Conservation (phyloP, 495 filamentous ascomycete species). For the Paragyromitra xinjiangensis region DNA sequence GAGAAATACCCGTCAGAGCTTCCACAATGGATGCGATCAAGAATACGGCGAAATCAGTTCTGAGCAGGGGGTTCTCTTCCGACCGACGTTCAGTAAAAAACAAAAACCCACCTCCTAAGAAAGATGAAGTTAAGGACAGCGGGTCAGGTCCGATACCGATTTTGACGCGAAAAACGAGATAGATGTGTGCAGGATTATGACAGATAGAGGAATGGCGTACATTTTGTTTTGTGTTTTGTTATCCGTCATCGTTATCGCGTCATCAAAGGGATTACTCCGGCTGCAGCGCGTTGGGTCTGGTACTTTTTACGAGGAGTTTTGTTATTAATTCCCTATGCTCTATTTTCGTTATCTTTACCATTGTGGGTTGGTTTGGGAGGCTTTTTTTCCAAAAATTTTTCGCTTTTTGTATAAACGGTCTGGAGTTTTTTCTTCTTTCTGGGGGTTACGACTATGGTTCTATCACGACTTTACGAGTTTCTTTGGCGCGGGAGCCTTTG, state of each 20-base stretch:
- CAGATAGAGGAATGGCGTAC: slow-evolving; percentile 44
- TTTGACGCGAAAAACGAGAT: slow-evolving; percentile 36
- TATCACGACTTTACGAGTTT: slow-evolving; percentile 43
- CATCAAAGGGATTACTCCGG: neutral
- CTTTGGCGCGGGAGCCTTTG: slow-evolving; percentile 19
- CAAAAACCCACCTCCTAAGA: slow-evolving; percentile 21
- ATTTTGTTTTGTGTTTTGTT: slow-evolving; percentile 25
- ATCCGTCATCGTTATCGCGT: slow-evolving; percentile 2
- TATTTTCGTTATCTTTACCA: slow-evolving; percentile 7
- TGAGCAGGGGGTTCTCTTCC: slow-evolving; percentile 52
- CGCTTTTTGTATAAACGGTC: slow-evolving; percentile 29
- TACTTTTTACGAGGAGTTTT: slow-evolving; percentile 11
- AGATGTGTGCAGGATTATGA: slow-evolving; percentile 41
- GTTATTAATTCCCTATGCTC: slow-evolving; percentile 1
- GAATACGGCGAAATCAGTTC: slow-evolving; percentile 52
- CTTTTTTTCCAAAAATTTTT: slow-evolving; percentile 35
- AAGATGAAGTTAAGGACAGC: slow-evolving; percentile 19
- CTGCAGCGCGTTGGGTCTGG: slow-evolving; percentile 4
- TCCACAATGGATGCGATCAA: slow-evolving; percentile 55
- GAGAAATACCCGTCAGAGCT: slow-evolving; percentile 58
- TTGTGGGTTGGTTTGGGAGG: slow-evolving; percentile 30
- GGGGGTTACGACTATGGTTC: slow-evolving; percentile 5
- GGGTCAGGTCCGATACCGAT: slow-evolving; percentile 22
- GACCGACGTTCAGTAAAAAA: slow-evolving; percentile 47
- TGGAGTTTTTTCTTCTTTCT: slow-evolving; percentile 28